Base-by-base conservation (phyloP, 345 rosid genomes). In the Boechera retrofracta region DNA sequence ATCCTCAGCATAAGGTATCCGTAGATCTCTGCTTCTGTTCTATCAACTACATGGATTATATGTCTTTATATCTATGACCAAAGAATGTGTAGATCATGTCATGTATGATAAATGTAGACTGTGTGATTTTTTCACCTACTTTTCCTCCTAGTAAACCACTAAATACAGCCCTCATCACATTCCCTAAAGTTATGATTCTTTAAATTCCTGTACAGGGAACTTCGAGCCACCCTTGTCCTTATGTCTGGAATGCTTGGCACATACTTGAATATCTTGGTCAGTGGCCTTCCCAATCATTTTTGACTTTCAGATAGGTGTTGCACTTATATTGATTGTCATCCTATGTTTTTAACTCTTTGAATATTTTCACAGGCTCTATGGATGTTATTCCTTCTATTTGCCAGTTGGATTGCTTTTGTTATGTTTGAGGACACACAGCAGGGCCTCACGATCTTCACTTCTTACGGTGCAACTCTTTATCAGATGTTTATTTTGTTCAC, bases 321-420 rank as follows among this genome's bases (percentile, higher is more conserved):
- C 21, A 57, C 69, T 76, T 5, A 15, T 74, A 64, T n/a, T 47
- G 69, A 58, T 54, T 65, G 35, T 64, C 65, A 31, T 10, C 66
- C 55, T 71, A 24, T 32, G 76, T 10, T 21, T 10, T 24, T 48
- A 7, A 55, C 47, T 70, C 47, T 72, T 82, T 64, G 66, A 82
- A 64, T 79, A 55, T 70, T 63, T 73, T 28, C 82, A 74, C 94
- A 95, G 99, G 99, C 97, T 74, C 82, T 95, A 11, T 81, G 87
- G 89, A 86, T 89, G 77, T 78, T 92, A 78, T 95, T 95, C 84
- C 94, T 95, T 76, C 87, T 95, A 58, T 82, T 95, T 75, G 67
- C 97, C 47, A 92, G 99, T 79, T 95, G 99, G 99, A 71, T 92
- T 77, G 98, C 98, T 18, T 95, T 82, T 81, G 98, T 95, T 60